Base-by-base conservation (phyloP, 305 asterid species). In the Fraxinus latifolia region DNA sequence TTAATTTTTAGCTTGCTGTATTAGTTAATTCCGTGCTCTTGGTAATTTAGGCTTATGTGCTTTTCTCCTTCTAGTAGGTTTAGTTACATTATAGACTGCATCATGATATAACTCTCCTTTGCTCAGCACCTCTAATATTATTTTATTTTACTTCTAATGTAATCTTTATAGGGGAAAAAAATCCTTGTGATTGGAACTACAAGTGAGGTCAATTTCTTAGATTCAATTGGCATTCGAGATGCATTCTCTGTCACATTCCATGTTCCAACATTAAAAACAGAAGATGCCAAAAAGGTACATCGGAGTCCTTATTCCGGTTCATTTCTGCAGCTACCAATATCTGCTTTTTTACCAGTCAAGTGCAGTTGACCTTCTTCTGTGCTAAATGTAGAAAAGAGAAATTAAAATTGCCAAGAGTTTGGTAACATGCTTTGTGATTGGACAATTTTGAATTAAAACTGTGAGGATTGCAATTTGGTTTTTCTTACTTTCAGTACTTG, bases 101-200 rank as follows among this genome's bases (percentile, higher is more conserved):
- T 76, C 83, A 29, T 19, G 77, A 25, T 65, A 74, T 33, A 58
- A 77, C 58, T 83, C 27, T 70, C 74, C 67, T 32, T 62, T 55
- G 58, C 37, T 67, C 6, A 67, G 74, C 29, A 9, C 53, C 36
- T 75, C 55, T 44, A 44, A 82, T 65, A 72, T 29, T 29, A 29
- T 29, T 29, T 74, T 55, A 78, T 82, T 68, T 72, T 77, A 25
- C 78, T 60, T 65, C 53, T 21, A 32, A 5, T 11, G 58, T 53
- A 75, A 79, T 86, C 79, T 76, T 79, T 72, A 62, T 91, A 96
- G 99, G 98, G 99, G 47, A 96, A 94, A 83, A 96, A 92, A 37
- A 76, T 96, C 50, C 97, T 93, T 39, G 98, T 96, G 77, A 89
- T 96, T 85, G 99, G 98, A 81, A 93, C 99, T 70, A 94, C 99